A percentile compares a stretch with the other conserved stretches of the same genome.
Evolutionary conservation across 768 basidiomycete species (phyloP).

Genomic region (Strobilomyces confusus): DNA sequence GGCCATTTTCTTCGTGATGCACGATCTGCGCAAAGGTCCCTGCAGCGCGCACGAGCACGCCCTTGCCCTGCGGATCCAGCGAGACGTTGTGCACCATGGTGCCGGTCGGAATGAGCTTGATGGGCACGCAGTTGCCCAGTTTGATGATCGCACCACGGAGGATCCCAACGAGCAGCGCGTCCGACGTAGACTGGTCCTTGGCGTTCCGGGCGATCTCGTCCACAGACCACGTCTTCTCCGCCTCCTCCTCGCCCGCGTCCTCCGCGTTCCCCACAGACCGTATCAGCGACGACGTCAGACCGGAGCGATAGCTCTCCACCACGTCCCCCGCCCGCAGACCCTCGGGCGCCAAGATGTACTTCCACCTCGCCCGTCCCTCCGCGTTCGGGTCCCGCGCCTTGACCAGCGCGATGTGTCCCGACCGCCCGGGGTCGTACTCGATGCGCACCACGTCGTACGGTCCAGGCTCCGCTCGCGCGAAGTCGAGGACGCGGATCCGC

Average conservation of each 20-base stretch:
- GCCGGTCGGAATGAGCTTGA: conserved; percentile 88
- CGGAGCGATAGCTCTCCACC: conserved; percentile 80
- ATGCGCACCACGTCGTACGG: conserved; percentile 88
- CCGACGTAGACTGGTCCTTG: conserved; percentile 38
- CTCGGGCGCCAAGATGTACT: conserved; percentile 91
- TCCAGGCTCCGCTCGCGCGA: conserved; percentile 71
- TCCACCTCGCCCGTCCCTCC: conserved; percentile 61
- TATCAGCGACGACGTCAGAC: conserved; percentile 72
- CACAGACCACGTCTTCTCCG: conserved; percentile 13
- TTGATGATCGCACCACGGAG: conserved; percentile 81
- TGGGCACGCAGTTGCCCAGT: conserved; percentile 89
- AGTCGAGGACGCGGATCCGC: conserved; percentile 85
- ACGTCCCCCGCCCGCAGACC: conserved; percentile 84
- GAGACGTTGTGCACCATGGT: conserved; percentile 87
- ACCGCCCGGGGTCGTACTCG: conserved; percentile 94
- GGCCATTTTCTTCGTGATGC: conserved; percentile 63
- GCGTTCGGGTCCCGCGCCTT: conserved; percentile 53
- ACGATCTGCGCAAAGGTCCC: conserved; percentile 84
- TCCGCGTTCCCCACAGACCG: conserved; percentile 35
- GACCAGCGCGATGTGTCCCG: conserved; percentile 91
- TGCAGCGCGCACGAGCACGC: conserved; percentile 83
- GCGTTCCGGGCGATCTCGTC: conserved; percentile 22
- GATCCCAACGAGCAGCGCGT: conserved; percentile 75
- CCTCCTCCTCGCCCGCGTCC: background rate
- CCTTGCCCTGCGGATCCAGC: conserved; percentile 70